Percentiles rank a stretch among this genome's conserved stretches.
These are phyloP conservation scores for Leptodontidium sp. DNA, from an alignment of 2,329 filamentous ascomycete species.

Conservation along the genomic window DNA sequence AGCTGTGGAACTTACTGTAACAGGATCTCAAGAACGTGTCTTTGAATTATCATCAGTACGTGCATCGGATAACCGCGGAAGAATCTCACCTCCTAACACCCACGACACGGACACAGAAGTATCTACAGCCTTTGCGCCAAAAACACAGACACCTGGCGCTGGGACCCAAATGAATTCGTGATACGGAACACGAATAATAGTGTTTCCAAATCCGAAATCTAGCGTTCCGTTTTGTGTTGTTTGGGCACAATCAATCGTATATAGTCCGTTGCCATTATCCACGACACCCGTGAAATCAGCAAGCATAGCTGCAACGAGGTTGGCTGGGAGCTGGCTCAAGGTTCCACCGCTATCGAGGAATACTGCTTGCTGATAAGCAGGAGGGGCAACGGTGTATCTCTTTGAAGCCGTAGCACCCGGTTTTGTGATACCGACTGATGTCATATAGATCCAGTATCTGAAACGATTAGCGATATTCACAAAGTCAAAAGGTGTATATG, in stretches of 20 bases:
- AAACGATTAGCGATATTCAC: background rate
- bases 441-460: conserved; percentile 40
- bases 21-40: conserved; percentile 35
- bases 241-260: conserved; percentile 28
- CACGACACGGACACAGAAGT: conserved; percentile 11
- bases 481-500: background rate
- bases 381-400: conserved; percentile 2
- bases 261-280: conserved; percentile 24
- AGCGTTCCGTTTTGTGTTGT: conserved; percentile 23
- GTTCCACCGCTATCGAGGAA: conserved; percentile 35
- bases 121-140: conserved; percentile 10
- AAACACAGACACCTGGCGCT: background rate
- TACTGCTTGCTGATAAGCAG: conserved; percentile 23
- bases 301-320: conserved; percentile 29
- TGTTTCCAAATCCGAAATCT: conserved; percentile 35
- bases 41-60: background rate
- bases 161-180: conserved; percentile 32
- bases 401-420: conserved; percentile 24
- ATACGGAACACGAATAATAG: conserved; percentile 31
- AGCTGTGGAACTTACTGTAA: conserved; percentile 20
- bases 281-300: conserved; percentile 31
- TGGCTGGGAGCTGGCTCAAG: conserved; percentile 27
- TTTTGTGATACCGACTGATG: conserved; percentile 31
- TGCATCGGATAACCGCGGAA: background rate
- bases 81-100: conserved; percentile 23